Base-by-base conservation (phyloP, 495 filamentous ascomycete genomes). In the Talaromyces nanjingensis region DNA sequence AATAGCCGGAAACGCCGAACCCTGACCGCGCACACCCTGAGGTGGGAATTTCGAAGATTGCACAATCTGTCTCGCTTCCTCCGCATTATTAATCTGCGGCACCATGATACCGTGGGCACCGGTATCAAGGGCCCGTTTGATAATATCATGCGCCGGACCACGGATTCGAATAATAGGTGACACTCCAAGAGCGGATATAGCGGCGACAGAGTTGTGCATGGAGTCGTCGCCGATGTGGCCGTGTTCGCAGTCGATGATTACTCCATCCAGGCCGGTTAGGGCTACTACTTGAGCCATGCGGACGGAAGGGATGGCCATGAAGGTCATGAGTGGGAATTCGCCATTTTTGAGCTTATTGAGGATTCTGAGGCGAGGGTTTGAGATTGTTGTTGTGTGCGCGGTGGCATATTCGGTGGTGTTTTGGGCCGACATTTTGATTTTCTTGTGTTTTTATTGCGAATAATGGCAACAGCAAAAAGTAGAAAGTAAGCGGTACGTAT, bases 171-270 rank as follows among this genome's bases (percentile, higher is more conserved):
- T 87, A 63, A 91, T 75, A 0, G 89, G 87, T 11, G 83, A 86
- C 0, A 87, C 85, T 8, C 86, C 89, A 65, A 84, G 78, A 12
- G 80, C 81, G 6, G 88, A 86, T 67, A 89, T 87, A 3, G 86
- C 86, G 25, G 89, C 86, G 33, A 93, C 90, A 3, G 89, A 85
- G 64, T 92, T 90, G 69, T 94, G 91, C 91, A 94, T 94, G 12
- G 84, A 81, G 42, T 83, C 84, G 74, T 93, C 89, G 81, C 66
- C 67, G 31, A 73, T 67, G 66, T 69, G 54, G 16, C 71, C 71
- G 34, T 73, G 69, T 39, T 72, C 71, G 20, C 63, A 66, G 45
- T 73, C 71, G 25, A 73, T 73, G 66, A 75, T 70, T 55, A 75
- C 72, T 29, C 70, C 71, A 61, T 79, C 76, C 4, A 76, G 55